Evolutionary conservation across 208 protist species (phyloP).

Genomic region (Novymonas esmeraldas): DNA sequence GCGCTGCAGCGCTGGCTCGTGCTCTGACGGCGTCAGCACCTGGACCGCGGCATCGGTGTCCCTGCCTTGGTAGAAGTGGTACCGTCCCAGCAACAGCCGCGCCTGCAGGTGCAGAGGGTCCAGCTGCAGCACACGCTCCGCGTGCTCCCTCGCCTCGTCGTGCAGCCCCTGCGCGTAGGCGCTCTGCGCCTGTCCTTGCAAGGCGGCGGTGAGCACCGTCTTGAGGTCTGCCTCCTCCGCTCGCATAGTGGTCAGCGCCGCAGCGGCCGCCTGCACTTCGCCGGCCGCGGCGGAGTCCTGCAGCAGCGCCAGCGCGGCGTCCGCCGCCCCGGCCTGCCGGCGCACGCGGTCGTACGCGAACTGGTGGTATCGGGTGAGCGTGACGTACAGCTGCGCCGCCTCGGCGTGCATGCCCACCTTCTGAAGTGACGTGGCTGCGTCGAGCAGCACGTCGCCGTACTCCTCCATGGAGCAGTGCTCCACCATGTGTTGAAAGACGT

Average conservation of each 20-base stretch:
- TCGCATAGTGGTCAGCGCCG: conserved; percentile 14
- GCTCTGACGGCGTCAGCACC: conserved; percentile 58
- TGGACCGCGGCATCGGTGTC: conserved; percentile 52
- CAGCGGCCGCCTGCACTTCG: conserved; percentile 20
- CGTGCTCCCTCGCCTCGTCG: conserved; percentile 31
- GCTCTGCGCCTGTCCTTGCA: conserved; percentile 74
- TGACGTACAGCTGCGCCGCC: conserved; percentile 60
- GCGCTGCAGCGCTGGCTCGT: conserved; percentile 76
- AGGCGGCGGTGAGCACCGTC: conserved; percentile 62
- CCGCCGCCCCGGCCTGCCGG: conserved; percentile 13
- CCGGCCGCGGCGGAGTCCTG: conserved; percentile 20
- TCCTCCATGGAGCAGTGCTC: conserved; percentile 81
- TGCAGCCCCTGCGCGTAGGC: conserved; percentile 37
- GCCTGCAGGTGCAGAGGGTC: conserved; percentile 73
- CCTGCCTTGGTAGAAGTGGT: conserved; percentile 70
- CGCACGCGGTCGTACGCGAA: conserved; percentile 47
- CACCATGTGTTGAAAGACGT: conserved; percentile 83
- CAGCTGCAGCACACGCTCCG: conserved; percentile 51
- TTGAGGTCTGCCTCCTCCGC: conserved; percentile 38
- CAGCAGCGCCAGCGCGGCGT: conserved; percentile 24
- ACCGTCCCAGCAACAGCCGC: conserved; percentile 70
- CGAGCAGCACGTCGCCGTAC: conserved; percentile 84
- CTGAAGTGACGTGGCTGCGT: conserved; percentile 74
- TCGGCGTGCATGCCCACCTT: conserved; percentile 75
- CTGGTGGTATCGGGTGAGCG: conserved; percentile 70